Conservation (phyloP, 2,329 filamentous ascomycete genomes). For the Exophiala bonariae region DNA sequence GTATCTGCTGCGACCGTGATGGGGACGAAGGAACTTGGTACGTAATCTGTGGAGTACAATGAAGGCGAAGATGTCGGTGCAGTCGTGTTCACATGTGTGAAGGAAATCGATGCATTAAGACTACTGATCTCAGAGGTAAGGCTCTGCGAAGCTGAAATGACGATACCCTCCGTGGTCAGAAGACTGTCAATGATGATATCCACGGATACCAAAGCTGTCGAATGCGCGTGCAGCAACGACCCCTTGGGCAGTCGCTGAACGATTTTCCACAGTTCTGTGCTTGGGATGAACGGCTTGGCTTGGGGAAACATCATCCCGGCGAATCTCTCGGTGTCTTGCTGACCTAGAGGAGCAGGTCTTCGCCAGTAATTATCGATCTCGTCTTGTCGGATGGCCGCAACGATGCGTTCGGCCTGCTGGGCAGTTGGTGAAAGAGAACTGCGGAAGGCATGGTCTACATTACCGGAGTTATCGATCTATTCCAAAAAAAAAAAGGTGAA, state of each 20-base stretch:
- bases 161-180: neutral
- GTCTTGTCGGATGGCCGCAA: slow-evolving; percentile 1
- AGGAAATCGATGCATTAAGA: neutral
- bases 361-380: slow-evolving; percentile 1
- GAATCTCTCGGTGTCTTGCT: neutral
- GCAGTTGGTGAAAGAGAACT: neutral
- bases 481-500: too few species aligned
- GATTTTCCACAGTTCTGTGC: slow-evolving; percentile 1
- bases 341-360: neutral
- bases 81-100: slow-evolving; percentile 2
- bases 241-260: slow-evolving; percentile 2
- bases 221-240: slow-evolving; percentile 1
- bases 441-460: slow-evolving; percentile 3
- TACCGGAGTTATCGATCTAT: too few species aligned
- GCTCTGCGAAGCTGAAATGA: neutral
- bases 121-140: neutral
- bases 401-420: neutral
- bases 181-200: neutral
- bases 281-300: neutral
- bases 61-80: neutral
- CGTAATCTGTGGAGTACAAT: neutral
- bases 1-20: neutral
- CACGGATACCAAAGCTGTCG: neutral
- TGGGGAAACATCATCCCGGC: slow-evolving; percentile 2
- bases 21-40: neutral